Conservation (phyloP, 768 basidiomycete genomes). For the Roridomyces roridus region DNA sequence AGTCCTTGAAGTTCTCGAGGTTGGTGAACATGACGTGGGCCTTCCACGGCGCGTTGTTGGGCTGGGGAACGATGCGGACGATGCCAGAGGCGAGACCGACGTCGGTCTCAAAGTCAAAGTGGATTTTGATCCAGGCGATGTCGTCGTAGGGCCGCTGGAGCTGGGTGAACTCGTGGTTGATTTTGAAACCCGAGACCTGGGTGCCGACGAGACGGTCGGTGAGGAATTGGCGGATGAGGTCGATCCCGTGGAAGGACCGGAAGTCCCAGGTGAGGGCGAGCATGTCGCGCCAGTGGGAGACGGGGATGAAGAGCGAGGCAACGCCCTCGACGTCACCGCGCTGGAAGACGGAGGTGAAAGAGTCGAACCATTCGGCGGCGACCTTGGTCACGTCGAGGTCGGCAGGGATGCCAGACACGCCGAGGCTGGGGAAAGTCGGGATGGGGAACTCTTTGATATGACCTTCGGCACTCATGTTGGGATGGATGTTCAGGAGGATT, state of each 20-base stretch:
- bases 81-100: slow-evolving; percentile 52
- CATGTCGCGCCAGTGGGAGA: slow-evolving; percentile 56
- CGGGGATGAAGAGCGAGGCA: slow-evolving; percentile 33
- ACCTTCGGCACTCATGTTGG: too few species aligned
- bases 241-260: slow-evolving; percentile 45
- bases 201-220: slow-evolving; percentile 37
- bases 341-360: slow-evolving; percentile 23
- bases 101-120: slow-evolving; percentile 55
- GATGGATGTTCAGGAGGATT: background rate
- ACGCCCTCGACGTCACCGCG: slow-evolving; percentile 26
- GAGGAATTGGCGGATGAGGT: slow-evolving; percentile 42
- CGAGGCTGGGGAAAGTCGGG: slow-evolving; percentile 30
- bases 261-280: slow-evolving; percentile 58
- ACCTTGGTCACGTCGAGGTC: slow-evolving; percentile 19
- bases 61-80: slow-evolving; percentile 53
- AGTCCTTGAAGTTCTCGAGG: slow-evolving; percentile 51
- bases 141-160: slow-evolving; percentile 43
- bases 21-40: slow-evolving; percentile 60
- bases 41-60: slow-evolving; percentile 49
- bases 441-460: background rate
- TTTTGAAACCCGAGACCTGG: slow-evolving; percentile 28
- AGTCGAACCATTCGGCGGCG: slow-evolving; percentile 28
- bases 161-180: slow-evolving; percentile 29
- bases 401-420: slow-evolving; percentile 13
- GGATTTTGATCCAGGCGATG: slow-evolving; percentile 51